phyloP scores from a whole-genome alignment of 2,329 filamentous ascomycete genomes.

The Tolypocladium tundrense region DNA sequence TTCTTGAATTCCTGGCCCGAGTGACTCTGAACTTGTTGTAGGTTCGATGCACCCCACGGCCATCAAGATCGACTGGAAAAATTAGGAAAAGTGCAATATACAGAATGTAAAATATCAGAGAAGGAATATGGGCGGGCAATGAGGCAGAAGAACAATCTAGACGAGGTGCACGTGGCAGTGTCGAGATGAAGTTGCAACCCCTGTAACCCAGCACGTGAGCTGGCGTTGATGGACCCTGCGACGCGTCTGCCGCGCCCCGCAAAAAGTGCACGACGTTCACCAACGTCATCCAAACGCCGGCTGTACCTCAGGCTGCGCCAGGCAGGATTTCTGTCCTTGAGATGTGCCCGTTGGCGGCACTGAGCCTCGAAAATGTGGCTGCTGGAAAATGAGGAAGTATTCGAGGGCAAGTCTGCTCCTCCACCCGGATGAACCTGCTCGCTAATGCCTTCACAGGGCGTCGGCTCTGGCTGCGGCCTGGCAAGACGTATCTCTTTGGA shows the following conservation, averaged over 20 bases:
- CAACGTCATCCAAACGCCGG: not conserved
- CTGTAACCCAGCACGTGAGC: not conserved
- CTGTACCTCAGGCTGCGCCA: not conserved
- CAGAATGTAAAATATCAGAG: too few species aligned
- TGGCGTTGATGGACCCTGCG: not conserved
- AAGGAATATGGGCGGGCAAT: too few species aligned
- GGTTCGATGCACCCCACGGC: not conserved
- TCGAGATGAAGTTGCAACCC: not conserved
- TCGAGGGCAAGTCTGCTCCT: constrained; percentile 27
- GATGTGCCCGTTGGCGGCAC: not conserved
- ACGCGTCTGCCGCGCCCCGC: not conserved
- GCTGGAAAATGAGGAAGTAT: constrained; percentile 46
- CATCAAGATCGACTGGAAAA: too few species aligned
- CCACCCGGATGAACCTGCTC: not conserved
- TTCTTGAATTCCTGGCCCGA: not conserved
- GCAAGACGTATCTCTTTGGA: constrained; percentile 77
- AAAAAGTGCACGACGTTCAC: not conserved
- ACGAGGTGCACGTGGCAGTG: not conserved
- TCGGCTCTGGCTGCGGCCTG: constrained; percentile 75
- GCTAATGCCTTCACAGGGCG: constrained; percentile 19
- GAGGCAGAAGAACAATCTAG: not conserved
- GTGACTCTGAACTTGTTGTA: not conserved
- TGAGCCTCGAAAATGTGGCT: constrained; percentile 46
- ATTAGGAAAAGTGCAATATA: too few species aligned
- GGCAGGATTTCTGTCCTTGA: not conserved